Evolutionary conservation across 2,329 filamentous ascomycete species (phyloP).

Genomic region (Clonostachys chloroleuca): DNA sequence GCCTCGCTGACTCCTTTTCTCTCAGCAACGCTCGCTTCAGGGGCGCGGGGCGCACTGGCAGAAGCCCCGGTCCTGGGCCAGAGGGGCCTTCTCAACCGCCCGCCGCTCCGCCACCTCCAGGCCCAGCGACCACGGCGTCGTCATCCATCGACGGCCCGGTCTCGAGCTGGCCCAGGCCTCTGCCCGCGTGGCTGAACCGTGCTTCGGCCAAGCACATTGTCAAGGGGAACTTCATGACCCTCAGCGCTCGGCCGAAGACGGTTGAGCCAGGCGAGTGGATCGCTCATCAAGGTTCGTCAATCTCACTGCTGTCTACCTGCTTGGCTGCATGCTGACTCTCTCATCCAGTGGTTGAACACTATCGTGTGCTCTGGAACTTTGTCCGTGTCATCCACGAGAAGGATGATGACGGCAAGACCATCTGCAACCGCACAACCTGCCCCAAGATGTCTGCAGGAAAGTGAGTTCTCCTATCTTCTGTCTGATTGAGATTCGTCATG

Average conservation of each 20-base stretch:
- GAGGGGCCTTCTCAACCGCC: conserved; percentile 23
- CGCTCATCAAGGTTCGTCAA: conserved; percentile 77
- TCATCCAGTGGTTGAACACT: conserved; percentile 79
- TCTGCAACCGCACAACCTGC: conserved; percentile 82
- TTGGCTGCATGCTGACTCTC: conserved; percentile 2
- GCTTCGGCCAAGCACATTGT: conserved; percentile 82
- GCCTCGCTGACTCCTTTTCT: neutral
- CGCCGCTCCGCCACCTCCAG: conserved; percentile 3
- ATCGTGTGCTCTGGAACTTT: conserved; percentile 84
- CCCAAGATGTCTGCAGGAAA: conserved; percentile 90
- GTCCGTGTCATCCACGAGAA: conserved; percentile 84
- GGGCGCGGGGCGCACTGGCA: conserved; percentile 18
- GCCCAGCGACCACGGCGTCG: conserved; percentile 21
- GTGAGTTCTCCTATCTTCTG: conserved; percentile 46
- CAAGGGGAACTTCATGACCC: conserved; percentile 97
- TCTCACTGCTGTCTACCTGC: neutral
- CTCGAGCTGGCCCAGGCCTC: conserved; percentile 44
- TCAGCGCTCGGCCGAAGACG: conserved; percentile 88
- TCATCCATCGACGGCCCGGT: conserved; percentile 8
- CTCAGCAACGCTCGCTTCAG: conserved; percentile 44
- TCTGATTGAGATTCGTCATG: neutral
- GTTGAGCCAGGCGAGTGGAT: conserved; percentile 96
- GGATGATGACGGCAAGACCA: conserved; percentile 70
- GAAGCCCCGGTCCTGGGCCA: conserved; percentile 24
- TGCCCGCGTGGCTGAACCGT: conserved; percentile 70